A percentile compares a stretch with the other conserved stretches of the same genome.
phyloP scores from a whole-genome alignment of 2,329 filamentous ascomycete genomes.

The Cyphellophora attinorum region DNA sequence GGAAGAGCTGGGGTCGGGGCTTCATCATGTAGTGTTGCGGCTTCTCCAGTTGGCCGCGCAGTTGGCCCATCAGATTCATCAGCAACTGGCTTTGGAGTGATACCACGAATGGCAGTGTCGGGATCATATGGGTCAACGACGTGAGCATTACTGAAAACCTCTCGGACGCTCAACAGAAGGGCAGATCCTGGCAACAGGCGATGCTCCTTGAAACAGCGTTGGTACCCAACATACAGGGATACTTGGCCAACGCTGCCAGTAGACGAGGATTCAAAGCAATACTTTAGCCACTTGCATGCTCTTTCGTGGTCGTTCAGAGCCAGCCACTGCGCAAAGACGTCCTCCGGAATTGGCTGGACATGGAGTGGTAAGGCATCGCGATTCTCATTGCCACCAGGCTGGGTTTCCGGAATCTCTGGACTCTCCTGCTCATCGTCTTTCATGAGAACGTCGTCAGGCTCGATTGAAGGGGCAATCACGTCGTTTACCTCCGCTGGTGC shows the following conservation, averaged over 20 bases:
- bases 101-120: not conserved
- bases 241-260: not conserved
- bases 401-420: not conserved
- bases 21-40: too few species aligned
- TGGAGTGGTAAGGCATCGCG: not conserved
- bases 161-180: not conserved
- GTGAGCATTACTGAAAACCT: not conserved
- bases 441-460: too few species aligned
- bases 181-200: not conserved
- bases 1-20: too few species aligned
- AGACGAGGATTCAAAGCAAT: not conserved
- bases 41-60: too few species aligned
- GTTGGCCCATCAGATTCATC: too few species aligned
- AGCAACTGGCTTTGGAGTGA: too few species aligned
- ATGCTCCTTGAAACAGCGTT: not conserved
- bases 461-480: not conserved
- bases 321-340: not conserved
- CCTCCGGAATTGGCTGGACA: not conserved
- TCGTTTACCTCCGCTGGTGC: not conserved
- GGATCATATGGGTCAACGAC: not conserved
- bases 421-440: not conserved
- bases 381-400: not conserved
- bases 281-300: not conserved
- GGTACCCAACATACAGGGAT: not conserved
- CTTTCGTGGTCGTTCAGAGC: not conserved